Evolutionary conservation across 192 early-diverging fungal genomes (phyloP), one percentile per base, ranked within the genome.

Genomic region (Linnemannia schmuckeri): DNA sequence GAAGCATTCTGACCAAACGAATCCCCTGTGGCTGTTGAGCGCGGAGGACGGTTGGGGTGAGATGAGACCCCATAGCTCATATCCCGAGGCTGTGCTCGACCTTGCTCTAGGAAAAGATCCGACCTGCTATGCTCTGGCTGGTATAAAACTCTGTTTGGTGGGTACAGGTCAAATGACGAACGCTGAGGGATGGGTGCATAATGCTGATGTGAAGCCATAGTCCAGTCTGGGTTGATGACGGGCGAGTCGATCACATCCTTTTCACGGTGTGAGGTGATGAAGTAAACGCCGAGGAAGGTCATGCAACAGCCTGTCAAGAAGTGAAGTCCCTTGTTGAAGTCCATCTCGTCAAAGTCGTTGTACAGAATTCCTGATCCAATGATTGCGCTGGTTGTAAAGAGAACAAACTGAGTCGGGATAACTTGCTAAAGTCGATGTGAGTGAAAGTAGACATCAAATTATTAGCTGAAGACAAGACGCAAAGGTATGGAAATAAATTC

Each of bases 321-420:
- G 40, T 88, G 52, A 52, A 80, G 68, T n/a, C 73, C 85, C 57
- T 91, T 89, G 68, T 88, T 82, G 49, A 90, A 81, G 55, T 83
- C 75, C 82, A 91, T 91, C 55, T 91, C 89, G 41, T 91, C 90
- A 89, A 94, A 94, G 79, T 94, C 93, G 75, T 91, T 91, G 77
- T 94, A 93, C n/a, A 93, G 82, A 17, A 94, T 87, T 10, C 94
- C 92, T 66, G 92, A 93, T 38, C 95, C 95, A 57, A 94, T 88
- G 42, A 96, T 96, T 20, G 93, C 92, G 17, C 91, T 93, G 18
- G 94, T 87, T 0, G 95, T 96, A 75, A 96, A 96, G 6, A 94
- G 83, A 18, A 96, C 95, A 88, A 94, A 96, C 80, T 96, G 95
- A 13, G 94, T 96, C 4, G 95, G 95, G 72, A 96, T 95, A 3